A percentile compares a stretch with the other conserved stretches of the same genome.
phyloP scores from a whole-genome alignment of 495 filamentous ascomycete species.

The Lindgomyces ingoldianus region DNA sequence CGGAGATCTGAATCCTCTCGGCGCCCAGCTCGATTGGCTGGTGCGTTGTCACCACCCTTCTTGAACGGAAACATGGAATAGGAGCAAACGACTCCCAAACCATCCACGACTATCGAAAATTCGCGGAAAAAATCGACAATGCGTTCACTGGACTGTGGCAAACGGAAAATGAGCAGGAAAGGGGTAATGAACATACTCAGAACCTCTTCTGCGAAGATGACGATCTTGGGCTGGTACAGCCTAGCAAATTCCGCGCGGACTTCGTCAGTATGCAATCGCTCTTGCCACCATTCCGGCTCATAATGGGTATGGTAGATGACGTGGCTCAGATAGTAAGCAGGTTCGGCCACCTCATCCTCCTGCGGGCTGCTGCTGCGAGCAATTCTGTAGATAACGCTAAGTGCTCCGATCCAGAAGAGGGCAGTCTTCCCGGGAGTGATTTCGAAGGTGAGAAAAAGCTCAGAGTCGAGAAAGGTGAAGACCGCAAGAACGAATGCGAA shows the following conservation, averaged over 20 bases:
- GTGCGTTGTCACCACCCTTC: conserved; percentile 63
- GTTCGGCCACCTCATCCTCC: conserved; percentile 87
- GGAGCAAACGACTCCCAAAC: conserved; percentile 90
- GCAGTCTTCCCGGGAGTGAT: conserved; percentile 81
- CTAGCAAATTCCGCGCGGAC: conserved; percentile 79
- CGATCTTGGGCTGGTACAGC: conserved; percentile 83
- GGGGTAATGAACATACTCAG: conserved; percentile 90
- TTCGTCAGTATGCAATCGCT: conserved; percentile 84
- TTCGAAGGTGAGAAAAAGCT: conserved; percentile 89
- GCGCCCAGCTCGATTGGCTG: conserved; percentile 35
- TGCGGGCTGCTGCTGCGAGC: conserved; percentile 79
- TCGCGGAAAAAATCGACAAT: conserved; percentile 97
- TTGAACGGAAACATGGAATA: conserved; percentile 99
- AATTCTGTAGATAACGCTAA: conserved; percentile 71
- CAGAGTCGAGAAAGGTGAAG: conserved; percentile 79
- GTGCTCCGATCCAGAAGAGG: conserved; percentile 69
- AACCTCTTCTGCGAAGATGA: conserved; percentile 91
- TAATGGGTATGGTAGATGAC: conserved; percentile 93
- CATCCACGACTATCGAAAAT: conserved; percentile 95
- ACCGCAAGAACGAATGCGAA: conserved; percentile 79
- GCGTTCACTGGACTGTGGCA: conserved; percentile 87
- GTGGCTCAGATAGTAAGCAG: conserved; percentile 80
- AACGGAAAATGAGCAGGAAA: conserved; percentile 80
- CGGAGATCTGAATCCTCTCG: conserved; percentile 63
- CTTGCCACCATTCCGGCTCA: conserved; percentile 82